A percentile compares a stretch with the other conserved stretches of the same genome.
phyloP scores from a whole-genome alignment of 139 green algal species.

The Chlorella sp. region DNA sequence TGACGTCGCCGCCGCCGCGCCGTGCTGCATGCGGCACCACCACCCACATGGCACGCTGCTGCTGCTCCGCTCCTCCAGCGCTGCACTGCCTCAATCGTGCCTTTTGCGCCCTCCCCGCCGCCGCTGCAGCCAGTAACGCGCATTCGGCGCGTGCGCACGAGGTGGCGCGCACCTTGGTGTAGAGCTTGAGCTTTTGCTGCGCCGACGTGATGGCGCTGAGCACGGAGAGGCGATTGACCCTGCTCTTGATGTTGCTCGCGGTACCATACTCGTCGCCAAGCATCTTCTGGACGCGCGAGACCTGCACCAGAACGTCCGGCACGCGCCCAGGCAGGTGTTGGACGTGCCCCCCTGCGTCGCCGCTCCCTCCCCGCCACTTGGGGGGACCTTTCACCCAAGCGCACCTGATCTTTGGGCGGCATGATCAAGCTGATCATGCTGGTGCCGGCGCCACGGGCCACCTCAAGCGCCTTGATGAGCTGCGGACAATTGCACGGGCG shows the following conservation, averaged over 20 bases:
- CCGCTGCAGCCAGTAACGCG: too few species aligned
- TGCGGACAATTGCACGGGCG: conserved; percentile 25
- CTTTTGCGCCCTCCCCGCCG: too few species aligned
- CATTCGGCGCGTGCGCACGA: too few species aligned
- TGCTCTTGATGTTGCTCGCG: conserved; percentile 98
- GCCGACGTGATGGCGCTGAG: conserved; percentile 96
- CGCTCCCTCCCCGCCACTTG: too few species aligned
- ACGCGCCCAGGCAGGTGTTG: not conserved
- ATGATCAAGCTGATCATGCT: conserved; percentile 99
- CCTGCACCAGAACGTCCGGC: conserved; percentile 25
- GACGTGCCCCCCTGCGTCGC: not conserved
- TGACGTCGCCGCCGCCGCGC: too few species aligned
- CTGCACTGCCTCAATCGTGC: too few species aligned
- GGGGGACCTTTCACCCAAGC: too few species aligned
- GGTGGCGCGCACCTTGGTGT: conserved; percentile 86
- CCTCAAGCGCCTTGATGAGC: conserved; percentile 86
- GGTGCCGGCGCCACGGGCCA: conserved; percentile 90
- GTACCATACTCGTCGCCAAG: conserved; percentile 96
- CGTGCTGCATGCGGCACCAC: too few species aligned
- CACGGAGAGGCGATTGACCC: conserved; percentile 97
- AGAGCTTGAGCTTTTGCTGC: conserved; percentile 95
- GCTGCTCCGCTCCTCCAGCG: too few species aligned
- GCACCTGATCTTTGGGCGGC: conserved; percentile 94
- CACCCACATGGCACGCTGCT: too few species aligned
- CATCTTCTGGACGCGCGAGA: conserved; percentile 93